Base-by-base conservation (phyloP, 352 stramenopile species). In the Pythium chondricola region DNA sequence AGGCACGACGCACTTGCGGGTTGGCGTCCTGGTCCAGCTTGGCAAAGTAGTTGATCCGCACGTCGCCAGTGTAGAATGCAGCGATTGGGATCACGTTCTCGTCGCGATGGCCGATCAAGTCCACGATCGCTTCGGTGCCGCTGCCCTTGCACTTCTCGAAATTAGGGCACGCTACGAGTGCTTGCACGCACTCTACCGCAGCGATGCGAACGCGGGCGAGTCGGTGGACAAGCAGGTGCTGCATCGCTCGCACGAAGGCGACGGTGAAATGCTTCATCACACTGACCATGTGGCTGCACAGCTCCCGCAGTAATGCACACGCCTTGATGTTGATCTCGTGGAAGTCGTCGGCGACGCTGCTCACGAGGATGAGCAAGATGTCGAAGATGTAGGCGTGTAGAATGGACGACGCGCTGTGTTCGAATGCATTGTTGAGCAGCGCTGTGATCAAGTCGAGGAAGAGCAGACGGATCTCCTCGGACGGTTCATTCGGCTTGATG, bases 1-100 rank as follows among this genome's bases (percentile, higher is more conserved):
- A 95, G 8, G 75, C 66, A 6, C 65, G 41, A 11, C 95, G 76
- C 18, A 98, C 90, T 14, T 69, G 59, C 2, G 63, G 46, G 47
- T 92, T 96, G 7, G 61, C 59, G 63, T 98, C 90, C 50, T 92
- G 82, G 29, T 93, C 74, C 2, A 98, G 65, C 52, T 93, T 87
- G 24, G 94, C 94, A 47, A 98, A 87, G 56, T 88, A 90, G 63
- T 98, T 98, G 33, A 98, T 48, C 3, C 77, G 81, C 30, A 97
- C 81, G 48, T 95, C 79, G 13, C 72, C 33, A 22, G 80, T 81
- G 59, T 98, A 98, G 57, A 98, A 98, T 11, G 89, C 80, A 11
- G 88, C 71, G 37, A 98, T 83, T 4, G 89, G 84, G 42, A 98
- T 85, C 29, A 98, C 87, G 69, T 98, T 98, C 36, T 98, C 91